Base-by-base conservation (phyloP, 352 stramenopile genomes). In the Globisporangium recalcitrans region DNA sequence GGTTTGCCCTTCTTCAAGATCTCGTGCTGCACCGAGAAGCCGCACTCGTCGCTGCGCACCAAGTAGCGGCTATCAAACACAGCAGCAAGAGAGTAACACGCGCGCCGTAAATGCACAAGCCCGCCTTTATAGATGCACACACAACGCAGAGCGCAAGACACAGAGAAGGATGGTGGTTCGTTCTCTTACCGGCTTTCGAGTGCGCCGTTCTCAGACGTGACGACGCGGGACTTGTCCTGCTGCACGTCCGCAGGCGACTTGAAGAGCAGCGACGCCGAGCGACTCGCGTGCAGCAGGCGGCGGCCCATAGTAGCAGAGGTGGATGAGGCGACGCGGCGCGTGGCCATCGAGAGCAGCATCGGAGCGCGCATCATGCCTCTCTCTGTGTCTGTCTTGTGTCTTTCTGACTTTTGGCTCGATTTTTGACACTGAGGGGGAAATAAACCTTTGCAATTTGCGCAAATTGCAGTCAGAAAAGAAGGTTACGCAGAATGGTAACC, bases 11-110 rank as follows among this genome's bases (percentile, higher is more conserved):
- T 87, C 56, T 77, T 74, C 16, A 93, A 70, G 27, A 90, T 64
- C 42, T 90, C 83, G 26, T 88, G 83, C 69, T 93, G 83, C 64
- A 93, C 38, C 14, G 83, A 93, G 67, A 93, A 93, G 36, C 83
- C 83, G 47, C 70, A 85, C 46, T 78, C 83, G 56, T 93, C 81
- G n/a, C 68, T 70, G 36, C 81, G 83, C 55, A 92, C 72, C 5
- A 92, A 51, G 61, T 88, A 86, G 52, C 82, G 82, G 21, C 82
- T 91, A 31, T 19, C 31, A 38, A 36, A 34, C 2, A 51, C 6
- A 57, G 10, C 34, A 32, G 19, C 38, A 60, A 16, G 4, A n/a
- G 11, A 3, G 6, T 48, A 16, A 44, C 14, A 58, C 24, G 48
- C 5, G 40, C 8, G 34, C 13, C 19, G 1, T 19, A 14, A 22